Evolutionary conservation across 371 early-diverging fungal genomes (phyloP).

Genomic region (Mucor racemosus): DNA sequence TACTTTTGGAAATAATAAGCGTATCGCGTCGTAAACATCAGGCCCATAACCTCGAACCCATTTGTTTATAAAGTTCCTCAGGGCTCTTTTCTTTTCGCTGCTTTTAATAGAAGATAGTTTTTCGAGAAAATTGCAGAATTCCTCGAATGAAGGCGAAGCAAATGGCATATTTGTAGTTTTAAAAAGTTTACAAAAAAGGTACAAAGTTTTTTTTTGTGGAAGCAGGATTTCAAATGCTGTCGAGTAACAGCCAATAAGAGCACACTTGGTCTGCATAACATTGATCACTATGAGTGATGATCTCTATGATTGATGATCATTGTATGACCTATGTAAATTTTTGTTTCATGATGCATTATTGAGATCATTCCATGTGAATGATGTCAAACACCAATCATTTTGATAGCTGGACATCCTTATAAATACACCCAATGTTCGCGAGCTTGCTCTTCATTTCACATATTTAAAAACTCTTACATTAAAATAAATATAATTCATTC

Average conservation of each 20-base stretch:
- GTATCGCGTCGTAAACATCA: slow-evolving; percentile 8
- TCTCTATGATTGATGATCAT: not conserved
- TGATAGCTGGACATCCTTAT: too few species aligned
- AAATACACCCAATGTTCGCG: too few species aligned
- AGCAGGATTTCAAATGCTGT: not conserved
- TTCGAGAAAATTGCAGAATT: slow-evolving; percentile 1
- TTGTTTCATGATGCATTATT: not conserved
- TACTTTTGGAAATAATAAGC: slow-evolving; percentile 10
- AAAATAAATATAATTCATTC: not conserved
- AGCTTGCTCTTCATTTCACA: not conserved
- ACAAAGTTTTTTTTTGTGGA: not conserved
- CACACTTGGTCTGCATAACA: not conserved
- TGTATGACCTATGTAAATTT: not conserved
- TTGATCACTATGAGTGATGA: not conserved
- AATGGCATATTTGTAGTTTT: not conserved
- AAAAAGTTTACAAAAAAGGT: not conserved
- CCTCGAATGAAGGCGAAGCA: not conserved
- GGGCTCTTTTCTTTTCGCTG: not conserved
- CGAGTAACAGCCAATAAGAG: not conserved
- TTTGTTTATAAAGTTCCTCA: not conserved
- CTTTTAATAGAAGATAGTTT: not conserved
- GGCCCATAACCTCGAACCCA: not conserved
- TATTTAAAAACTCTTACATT: not conserved
- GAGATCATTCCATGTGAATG: not conserved
- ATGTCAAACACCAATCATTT: not conserved